Conservation (phyloP, 331 rosid species). For the Pyrus hybrid region DNA sequence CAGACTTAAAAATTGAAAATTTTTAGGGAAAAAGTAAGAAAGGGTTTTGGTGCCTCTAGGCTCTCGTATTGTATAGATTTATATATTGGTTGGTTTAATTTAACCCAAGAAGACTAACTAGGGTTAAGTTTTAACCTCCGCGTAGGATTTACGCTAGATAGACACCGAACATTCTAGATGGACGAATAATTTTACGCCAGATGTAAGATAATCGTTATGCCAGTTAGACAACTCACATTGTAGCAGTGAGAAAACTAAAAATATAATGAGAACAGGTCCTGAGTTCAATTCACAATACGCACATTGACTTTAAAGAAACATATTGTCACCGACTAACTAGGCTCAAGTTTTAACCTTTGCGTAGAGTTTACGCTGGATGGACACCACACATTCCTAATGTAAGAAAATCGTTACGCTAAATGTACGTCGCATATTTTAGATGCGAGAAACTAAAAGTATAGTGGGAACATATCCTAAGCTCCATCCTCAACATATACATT, state of each 20-base stretch:
- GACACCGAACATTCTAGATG: not conserved
- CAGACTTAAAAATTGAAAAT: conserved; percentile 28
- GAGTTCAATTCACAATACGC: too few species aligned
- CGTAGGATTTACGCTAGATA: not conserved
- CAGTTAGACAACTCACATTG: too few species aligned
- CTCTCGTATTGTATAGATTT: not conserved
- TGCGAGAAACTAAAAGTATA: not conserved
- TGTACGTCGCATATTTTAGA: too few species aligned
- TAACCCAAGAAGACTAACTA: not conserved
- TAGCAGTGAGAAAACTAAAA: too few species aligned
- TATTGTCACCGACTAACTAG: not conserved
- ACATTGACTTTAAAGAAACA: too few species aligned
- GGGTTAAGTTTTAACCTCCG: not conserved
- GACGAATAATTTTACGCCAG: too few species aligned
- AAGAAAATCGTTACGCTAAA: too few species aligned
- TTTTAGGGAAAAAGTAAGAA: conserved; percentile 13
- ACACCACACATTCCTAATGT: rapidly evolving
- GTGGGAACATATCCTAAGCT: rapidly evolving
- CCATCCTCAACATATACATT: not conserved
- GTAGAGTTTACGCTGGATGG: not conserved
- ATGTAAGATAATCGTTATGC: too few species aligned
- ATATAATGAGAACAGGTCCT: rapidly evolving
- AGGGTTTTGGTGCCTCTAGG: conserved; percentile 10
- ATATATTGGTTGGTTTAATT: not conserved
- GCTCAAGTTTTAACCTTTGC: not conserved